Conservation (phyloP, 2,329 filamentous ascomycete species). For the Pyrenophora seminiperda region DNA sequence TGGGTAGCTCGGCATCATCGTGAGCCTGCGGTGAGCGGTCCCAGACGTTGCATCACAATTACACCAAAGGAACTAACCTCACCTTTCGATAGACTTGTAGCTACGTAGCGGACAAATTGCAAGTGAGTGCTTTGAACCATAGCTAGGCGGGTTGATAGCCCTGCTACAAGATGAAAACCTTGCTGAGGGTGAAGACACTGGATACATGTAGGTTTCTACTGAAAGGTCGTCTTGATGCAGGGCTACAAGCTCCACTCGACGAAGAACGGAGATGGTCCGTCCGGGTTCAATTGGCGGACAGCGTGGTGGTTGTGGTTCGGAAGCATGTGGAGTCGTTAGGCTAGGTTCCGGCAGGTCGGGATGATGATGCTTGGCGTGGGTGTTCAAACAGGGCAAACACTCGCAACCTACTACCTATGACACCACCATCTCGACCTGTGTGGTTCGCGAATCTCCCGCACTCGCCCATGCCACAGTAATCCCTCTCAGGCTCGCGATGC, state of each 20-base stretch:
- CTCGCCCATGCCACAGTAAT: constrained; percentile 25
- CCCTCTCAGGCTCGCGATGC: constrained; percentile 36
- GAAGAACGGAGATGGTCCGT: not conserved
- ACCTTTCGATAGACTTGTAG: not conserved
- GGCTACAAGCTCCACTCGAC: not conserved
- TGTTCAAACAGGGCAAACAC: constrained; percentile 35
- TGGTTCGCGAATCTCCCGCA: constrained; percentile 14
- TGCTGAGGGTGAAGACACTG: no score
- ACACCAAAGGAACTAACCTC: not conserved
- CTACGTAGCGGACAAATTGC: no score
- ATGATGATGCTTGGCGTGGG: constrained; percentile 7
- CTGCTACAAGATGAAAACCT: no score
- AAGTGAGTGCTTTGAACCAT: no score
- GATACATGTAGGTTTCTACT: not conserved
- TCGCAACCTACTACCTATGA: constrained; percentile 23
- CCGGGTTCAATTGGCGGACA: not conserved
- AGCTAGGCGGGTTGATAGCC: no score
- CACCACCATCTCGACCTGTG: constrained; percentile 27
- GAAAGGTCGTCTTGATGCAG: not conserved
- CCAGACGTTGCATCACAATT: not conserved
- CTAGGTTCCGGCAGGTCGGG: constrained; percentile 1
- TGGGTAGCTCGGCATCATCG: not conserved
- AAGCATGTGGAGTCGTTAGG: constrained; percentile 1
- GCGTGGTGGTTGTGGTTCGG: constrained; percentile 6
- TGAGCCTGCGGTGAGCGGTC: not conserved